Evolutionary conservation across 208 protist species (phyloP).

Genomic region (Polymyxa betae): DNA sequence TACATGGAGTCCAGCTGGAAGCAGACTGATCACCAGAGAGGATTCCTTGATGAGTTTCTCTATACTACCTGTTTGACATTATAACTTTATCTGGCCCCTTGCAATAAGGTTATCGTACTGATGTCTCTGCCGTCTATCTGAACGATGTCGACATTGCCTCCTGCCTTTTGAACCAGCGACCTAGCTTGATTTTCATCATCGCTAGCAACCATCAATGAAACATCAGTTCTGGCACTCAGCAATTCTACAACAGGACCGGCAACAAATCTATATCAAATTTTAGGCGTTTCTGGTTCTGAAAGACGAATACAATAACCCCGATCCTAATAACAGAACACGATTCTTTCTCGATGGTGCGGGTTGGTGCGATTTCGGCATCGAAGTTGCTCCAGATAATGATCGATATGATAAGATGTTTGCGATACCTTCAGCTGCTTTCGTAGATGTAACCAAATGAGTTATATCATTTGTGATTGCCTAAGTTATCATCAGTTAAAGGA

Average conservation of each 20-base stretch:
- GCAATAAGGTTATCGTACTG: background rate
- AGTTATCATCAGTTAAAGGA: background rate
- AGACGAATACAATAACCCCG: background rate
- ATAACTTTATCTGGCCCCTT: background rate
- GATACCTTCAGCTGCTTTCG: background rate
- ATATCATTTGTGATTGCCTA: background rate
- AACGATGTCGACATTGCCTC: background rate
- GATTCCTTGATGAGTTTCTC: background rate
- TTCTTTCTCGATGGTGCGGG: background rate
- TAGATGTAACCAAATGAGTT: background rate
- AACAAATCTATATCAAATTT: background rate
- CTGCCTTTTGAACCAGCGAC: background rate
- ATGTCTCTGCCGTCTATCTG: background rate
- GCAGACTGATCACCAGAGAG: slow-evolving; percentile 14
- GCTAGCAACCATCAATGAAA: background rate
- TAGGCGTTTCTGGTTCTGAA: background rate
- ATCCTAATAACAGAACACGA: slow-evolving; percentile 29
- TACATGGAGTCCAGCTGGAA: slow-evolving; percentile 36
- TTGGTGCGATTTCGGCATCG: background rate
- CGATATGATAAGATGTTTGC: background rate
- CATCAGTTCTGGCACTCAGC: background rate
- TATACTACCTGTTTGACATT: background rate
- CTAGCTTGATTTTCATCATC: background rate
- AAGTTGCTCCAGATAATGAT: background rate
- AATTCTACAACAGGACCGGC: slow-evolving; percentile 16